These are phyloP conservation scores for Cercospora sojina DNA, from an alignment of 2,329 filamentous ascomycete genomes.

Conservation along the genomic window DNA sequence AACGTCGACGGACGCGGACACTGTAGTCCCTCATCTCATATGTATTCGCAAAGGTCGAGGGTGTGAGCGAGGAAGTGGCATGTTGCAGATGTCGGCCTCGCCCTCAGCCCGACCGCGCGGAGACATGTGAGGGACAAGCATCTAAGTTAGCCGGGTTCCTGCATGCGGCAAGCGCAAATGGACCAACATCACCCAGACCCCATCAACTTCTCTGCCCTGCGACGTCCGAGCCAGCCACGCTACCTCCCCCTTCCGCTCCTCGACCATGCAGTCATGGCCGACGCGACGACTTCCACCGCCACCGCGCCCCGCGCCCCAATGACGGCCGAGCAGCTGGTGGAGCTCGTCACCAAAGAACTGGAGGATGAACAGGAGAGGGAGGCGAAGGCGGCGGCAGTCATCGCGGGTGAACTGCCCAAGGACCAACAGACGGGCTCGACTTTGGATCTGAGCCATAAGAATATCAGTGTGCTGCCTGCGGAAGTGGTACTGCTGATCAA, in stretches of 20 bases:
- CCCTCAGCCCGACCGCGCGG: constrained; percentile 1
- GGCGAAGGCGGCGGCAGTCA: constrained; percentile 31
- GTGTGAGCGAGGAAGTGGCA: not conserved
- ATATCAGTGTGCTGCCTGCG: constrained; percentile 68
- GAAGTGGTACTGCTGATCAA: constrained; percentile 75
- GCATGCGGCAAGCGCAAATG: constrained; percentile 8
- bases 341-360: constrained; percentile 36
- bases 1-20: not conserved
- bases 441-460: constrained; percentile 73
- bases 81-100: not conserved
- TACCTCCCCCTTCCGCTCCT: constrained; percentile 8
- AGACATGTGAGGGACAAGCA: constrained; percentile 1
- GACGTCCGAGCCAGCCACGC: constrained; percentile 10
- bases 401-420: constrained; percentile 29
- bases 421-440: constrained; percentile 62
- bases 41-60: not conserved
- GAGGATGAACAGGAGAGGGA: constrained; percentile 37
- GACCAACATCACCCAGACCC: constrained; percentile 6
- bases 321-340: constrained; percentile 32
- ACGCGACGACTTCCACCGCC: constrained; percentile 16
- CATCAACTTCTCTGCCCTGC: constrained; percentile 4
- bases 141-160: constrained; percentile 11
- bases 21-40: not conserved
- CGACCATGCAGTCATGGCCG: constrained; percentile 31
- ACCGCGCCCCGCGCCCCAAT: constrained; percentile 29